Evolutionary conservation across 2,329 filamentous ascomycete genomes (phyloP), one percentile per base, ranked within the genome.

Genomic region (Pseudogymnoascus sp.): DNA sequence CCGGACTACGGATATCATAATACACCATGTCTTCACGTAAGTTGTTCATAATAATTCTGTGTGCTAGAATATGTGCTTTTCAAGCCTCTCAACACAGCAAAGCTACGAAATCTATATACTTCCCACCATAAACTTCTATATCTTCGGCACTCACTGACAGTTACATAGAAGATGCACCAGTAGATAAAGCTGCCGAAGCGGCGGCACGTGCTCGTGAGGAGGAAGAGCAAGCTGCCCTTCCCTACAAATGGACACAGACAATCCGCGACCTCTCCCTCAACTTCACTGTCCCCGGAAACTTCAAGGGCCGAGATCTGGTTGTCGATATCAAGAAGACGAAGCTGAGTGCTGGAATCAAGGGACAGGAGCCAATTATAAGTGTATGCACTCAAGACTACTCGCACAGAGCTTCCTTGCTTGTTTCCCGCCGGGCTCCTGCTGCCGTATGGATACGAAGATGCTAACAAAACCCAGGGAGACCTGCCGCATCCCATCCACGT

Each of bases 241-340:
- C 95, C 0, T 99, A 99, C 86, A 95, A 96, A 79, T 99, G 95
- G 95, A 89, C 84, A 10, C 95, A 99, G 79, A 93, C 89, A 24
- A 96, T 99, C 74, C 82, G 82, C 69, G 95, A 97, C 73, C 79
- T 97, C 65, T 91, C 96, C 73, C 78, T 97, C 71, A 88, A 83
- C 61, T 82, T 96, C 64, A 80, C 83, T 29, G 86, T 99, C 0
- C 89, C 93, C 0, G 88, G 83, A 24, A 96, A 93, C 75, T 80
- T 93, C 69, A 96, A 96, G 77, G 91, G 86, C 40, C 85, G 83
- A 69, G 95, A 99, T 74, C 78, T 99, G 37, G 85, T 89, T 64
- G 86, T 99, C 63, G 86, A 90, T 63, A 83, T 99, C 74, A 90
- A 89, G 75, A 93, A 91, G 79, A 86, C 81, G 64, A 86, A 84